A percentile compares a stretch with the other conserved stretches of the same genome.
These are phyloP conservation scores for Dovyalis caffra DNA, from an alignment of 345 rosid species.

Conservation along the genomic window DNA sequence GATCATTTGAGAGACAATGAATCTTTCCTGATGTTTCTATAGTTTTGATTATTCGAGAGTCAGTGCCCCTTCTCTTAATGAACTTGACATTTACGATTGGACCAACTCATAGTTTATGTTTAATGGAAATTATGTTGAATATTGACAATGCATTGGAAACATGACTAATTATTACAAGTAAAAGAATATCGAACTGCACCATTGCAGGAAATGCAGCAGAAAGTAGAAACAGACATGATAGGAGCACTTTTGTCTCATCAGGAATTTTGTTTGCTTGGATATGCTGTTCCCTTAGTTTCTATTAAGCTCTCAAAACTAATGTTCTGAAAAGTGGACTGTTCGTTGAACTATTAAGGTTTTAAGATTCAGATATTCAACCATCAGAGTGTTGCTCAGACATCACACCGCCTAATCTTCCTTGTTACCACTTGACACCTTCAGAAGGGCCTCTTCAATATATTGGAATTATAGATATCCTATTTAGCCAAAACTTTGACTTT, in stretches of 20 bases:
- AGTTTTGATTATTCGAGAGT: background rate
- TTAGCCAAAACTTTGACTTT: background rate
- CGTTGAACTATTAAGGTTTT: background rate
- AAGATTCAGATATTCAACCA: background rate
- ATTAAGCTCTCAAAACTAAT: background rate
- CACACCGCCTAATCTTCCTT: background rate
- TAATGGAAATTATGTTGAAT: background rate
- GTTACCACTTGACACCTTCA: background rate
- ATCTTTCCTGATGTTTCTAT: background rate
- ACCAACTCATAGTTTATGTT: background rate
- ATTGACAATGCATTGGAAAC: too few species aligned
- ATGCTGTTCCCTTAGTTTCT: background rate
- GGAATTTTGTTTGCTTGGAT: background rate
- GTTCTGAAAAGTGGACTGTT: background rate
- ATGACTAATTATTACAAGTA: background rate
- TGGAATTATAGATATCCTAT: background rate
- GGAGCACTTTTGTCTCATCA: background rate
- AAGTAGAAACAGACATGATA: background rate
- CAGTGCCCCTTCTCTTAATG: background rate
- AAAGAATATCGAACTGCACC: background rate
- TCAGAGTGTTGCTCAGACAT: background rate
- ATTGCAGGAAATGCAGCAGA: background rate
- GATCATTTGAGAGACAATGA: background rate
- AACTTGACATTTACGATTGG: background rate
- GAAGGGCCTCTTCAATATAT: background rate